Base-by-base conservation (phyloP, 805 yeast genomes). In the Lachancea dasiensis region DNA sequence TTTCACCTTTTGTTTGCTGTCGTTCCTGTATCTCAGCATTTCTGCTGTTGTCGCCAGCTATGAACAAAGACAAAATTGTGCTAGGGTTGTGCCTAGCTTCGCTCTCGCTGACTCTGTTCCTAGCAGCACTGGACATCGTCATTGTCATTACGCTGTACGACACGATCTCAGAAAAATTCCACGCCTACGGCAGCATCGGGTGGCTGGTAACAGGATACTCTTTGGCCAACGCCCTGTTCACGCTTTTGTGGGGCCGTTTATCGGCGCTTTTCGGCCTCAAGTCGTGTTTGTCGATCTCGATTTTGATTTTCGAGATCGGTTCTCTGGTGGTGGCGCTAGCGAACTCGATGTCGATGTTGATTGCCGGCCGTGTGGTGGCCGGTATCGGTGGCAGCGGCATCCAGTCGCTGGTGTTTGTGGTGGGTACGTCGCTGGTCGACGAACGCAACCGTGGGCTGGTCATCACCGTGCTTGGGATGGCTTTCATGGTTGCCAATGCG, bases 301-400 rank as follows among this genome's bases (percentile, higher is more conserved):
- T 80, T 3, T 46, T 69, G 1, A 47, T 81, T 3, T 80, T 81
- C 50, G 78, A 76, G 50, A 57, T 71, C 3, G 89, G 89, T 0
- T 77, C 85, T 1, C 61, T 79, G 37, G 59, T 80, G 6, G 62
- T 73, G 39, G 89, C 83, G 1, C 46, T 75, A 4, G 60, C 86
- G 1, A 54, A 50, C 16, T 64, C 67, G 23, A 77, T 82, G 77
- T 61, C 68, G 38, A 72, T 73, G 68, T 56, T 83, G 34, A 78
- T 82, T 43, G 85, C 77, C 3, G 89, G 86, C 1, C 69, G 95
- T 49, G 79, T 75, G 6, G 60, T 82, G 14, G 76, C 77, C 36
- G 92, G 92, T 35, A 51, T 77, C 24, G 90, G 89, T 11, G 86
- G 79, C 6, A 81, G 84, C 24, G 83, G 83, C 16, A 69, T 80